A percentile compares a stretch with the other conserved stretches of the same genome.
Evolutionary conservation across 176 grass and related monocot species (phyloP).

Genomic region (Hyparrhenia diplandra): DNA sequence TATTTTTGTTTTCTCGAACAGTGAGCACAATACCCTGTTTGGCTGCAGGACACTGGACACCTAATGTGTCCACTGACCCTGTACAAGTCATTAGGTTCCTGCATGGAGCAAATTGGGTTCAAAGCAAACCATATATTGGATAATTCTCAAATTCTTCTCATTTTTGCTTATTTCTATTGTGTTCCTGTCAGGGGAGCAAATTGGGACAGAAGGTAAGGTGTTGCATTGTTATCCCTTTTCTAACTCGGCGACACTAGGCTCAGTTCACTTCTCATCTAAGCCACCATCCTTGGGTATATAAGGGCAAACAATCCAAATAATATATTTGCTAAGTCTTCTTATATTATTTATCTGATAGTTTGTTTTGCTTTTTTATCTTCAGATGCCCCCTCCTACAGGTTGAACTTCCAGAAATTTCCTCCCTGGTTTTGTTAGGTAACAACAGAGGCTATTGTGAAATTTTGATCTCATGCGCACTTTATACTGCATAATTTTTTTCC

Average conservation of each 20-base stretch:
- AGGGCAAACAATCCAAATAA: background rate
- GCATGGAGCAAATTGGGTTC: background rate
- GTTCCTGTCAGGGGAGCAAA: conserved; percentile 62
- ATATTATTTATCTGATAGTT: background rate
- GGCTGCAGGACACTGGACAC: background rate
- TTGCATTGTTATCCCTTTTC: conserved; percentile 81
- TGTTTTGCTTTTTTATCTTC: conserved; percentile 26
- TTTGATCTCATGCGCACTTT: conserved; percentile 2
- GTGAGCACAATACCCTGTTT: background rate
- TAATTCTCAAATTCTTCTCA: background rate
- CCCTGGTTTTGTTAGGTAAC: conserved; percentile 82
- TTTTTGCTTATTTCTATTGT: conserved; percentile 22
- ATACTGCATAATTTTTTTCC: background rate
- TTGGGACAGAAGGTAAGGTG: conserved; percentile 89
- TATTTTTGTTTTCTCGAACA: background rate
- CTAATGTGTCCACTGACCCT: background rate
- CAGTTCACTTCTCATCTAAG: conserved; percentile 86
- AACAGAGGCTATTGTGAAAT: background rate
- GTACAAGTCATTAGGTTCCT: background rate
- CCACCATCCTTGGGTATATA: conserved; percentile 81
- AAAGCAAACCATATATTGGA: background rate
- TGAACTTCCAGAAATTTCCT: conserved; percentile 86
- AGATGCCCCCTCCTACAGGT: conserved; percentile 87
- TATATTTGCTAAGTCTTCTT: conserved; percentile 4
- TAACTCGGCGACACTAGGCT: conserved; percentile 70